phyloP scores from a whole-genome alignment of 1,284 basidiomycete species.

The Takashimella koratensis region DNA sequence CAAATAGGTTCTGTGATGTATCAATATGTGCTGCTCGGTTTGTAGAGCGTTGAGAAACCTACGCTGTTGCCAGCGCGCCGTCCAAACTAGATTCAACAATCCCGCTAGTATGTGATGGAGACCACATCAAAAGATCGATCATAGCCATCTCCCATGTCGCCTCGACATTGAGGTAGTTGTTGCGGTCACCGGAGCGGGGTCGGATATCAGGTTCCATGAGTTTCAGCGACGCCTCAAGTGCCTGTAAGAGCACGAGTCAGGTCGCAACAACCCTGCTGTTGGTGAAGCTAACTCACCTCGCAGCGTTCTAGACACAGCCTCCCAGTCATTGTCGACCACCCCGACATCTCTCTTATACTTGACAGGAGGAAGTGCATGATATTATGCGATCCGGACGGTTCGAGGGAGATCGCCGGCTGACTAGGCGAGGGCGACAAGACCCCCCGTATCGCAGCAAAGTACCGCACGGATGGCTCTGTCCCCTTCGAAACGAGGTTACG shows the following conservation, averaged over 20 bases:
- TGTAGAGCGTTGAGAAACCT: slow-evolving; percentile 6
- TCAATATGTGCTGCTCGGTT: background rate
- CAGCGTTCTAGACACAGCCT: slow-evolving; percentile 26
- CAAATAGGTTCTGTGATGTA: background rate
- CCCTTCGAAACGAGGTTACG: slow-evolving; percentile 12
- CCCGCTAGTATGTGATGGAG: slow-evolving; percentile 27
- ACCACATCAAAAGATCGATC: slow-evolving; percentile 33
- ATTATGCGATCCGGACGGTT: slow-evolving; percentile 11
- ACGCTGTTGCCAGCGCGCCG: slow-evolving; percentile 32
- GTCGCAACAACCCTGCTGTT: no score
- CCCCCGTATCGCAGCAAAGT: background rate
- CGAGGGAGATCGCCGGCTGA: slow-evolving; percentile 3
- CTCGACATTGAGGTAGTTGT: slow-evolving; percentile 2
- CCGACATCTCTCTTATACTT: slow-evolving; percentile 30
- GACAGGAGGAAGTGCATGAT: slow-evolving; percentile 24
- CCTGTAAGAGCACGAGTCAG: slow-evolving; percentile 9
- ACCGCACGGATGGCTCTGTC: background rate
- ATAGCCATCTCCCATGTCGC: slow-evolving; percentile 32
- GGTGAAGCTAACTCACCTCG: slow-evolving; percentile 26
- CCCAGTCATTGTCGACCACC: slow-evolving; percentile 38
- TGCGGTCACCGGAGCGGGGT: background rate
- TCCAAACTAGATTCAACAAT: slow-evolving; percentile 29
- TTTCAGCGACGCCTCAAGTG: slow-evolving; percentile 14
- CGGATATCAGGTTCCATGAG: slow-evolving; percentile 14
- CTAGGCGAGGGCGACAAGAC: background rate